Evolutionary conservation across 139 green algal species (phyloP).

Genomic region (Gonium pectorale): DNA sequence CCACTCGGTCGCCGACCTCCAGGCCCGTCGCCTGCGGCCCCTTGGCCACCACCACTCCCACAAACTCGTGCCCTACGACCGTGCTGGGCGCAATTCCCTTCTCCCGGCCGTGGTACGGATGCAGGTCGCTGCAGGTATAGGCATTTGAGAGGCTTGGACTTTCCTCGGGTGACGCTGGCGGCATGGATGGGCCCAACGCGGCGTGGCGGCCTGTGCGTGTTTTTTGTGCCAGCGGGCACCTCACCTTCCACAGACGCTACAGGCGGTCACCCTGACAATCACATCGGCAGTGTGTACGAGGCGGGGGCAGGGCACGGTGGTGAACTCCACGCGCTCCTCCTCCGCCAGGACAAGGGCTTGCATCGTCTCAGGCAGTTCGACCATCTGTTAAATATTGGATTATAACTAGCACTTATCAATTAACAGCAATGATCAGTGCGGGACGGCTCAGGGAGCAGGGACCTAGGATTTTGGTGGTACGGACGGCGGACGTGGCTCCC

Average conservation of each 20-base stretch:
- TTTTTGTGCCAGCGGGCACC: too few species aligned
- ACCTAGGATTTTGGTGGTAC: too few species aligned
- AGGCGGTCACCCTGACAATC: conserved; percentile 36
- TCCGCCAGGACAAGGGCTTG: conserved; percentile 12
- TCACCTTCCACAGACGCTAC: conserved; percentile 38
- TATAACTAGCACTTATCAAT: too few species aligned
- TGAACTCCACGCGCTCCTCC: neutral
- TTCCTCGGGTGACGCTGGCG: neutral
- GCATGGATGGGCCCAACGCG: neutral
- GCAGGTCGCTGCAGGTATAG: conserved; percentile 30
- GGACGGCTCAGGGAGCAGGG: too few species aligned
- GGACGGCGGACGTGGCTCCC: too few species aligned
- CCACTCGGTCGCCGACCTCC: conserved; percentile 64
- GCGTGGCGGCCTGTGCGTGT: too few species aligned
- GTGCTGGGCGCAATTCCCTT: conserved; percentile 48
- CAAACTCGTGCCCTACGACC: conserved; percentile 67
- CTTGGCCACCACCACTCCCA: conserved; percentile 51
- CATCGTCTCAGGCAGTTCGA: neutral
- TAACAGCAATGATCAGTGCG: too few species aligned
- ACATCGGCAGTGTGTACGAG: conserved; percentile 37
- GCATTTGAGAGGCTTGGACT: neutral
- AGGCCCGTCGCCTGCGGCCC: conserved; percentile 1
- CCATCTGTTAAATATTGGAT: too few species aligned
- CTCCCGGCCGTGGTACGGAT: conserved; percentile 49
- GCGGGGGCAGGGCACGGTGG: conserved; percentile 1